A percentile compares a stretch with the other conserved stretches of the same genome.
Conservation (phyloP, 73 alveolate genomes). For the Paramecium sexaurelia region DNA sequence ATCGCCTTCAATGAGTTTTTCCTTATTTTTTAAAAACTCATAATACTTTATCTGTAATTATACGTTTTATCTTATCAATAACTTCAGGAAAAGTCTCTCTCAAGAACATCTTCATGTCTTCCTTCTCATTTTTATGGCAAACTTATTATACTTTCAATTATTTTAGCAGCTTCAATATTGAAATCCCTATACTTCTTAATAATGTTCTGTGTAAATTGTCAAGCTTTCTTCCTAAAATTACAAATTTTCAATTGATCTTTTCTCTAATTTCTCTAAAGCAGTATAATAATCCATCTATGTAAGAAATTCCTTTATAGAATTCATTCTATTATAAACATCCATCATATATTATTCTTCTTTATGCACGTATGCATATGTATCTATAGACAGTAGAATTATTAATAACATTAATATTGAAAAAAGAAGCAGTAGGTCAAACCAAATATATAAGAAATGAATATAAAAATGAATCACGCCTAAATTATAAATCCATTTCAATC, state of each 20-base stretch:
- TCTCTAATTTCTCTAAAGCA: background rate
- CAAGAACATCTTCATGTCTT: background rate
- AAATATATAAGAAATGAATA: background rate
- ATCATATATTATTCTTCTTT: background rate
- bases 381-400: background rate
- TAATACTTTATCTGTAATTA: slow-evolving; percentile 7
- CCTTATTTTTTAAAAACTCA: background rate
- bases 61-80: slow-evolving; percentile 28
- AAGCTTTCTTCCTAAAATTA: slow-evolving; percentile 23
- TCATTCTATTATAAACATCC: slow-evolving; percentile 3
- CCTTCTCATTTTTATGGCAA: background rate
- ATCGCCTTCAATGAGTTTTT: slow-evolving; percentile 53
- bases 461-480: background rate
- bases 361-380: slow-evolving; percentile 17
- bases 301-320: background rate
- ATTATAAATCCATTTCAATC: background rate
- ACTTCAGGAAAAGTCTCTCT: slow-evolving; percentile 40
- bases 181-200: background rate
- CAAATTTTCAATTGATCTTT: background rate
- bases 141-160: background rate
- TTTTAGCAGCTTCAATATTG: background rate
- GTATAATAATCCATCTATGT: slow-evolving; percentile 24
- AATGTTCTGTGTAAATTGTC: background rate
- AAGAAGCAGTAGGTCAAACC: background rate
- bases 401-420: slow-evolving; percentile 4